Conservation (phyloP, 2,329 filamentous ascomycete genomes). For the Alternaria dauci region DNA sequence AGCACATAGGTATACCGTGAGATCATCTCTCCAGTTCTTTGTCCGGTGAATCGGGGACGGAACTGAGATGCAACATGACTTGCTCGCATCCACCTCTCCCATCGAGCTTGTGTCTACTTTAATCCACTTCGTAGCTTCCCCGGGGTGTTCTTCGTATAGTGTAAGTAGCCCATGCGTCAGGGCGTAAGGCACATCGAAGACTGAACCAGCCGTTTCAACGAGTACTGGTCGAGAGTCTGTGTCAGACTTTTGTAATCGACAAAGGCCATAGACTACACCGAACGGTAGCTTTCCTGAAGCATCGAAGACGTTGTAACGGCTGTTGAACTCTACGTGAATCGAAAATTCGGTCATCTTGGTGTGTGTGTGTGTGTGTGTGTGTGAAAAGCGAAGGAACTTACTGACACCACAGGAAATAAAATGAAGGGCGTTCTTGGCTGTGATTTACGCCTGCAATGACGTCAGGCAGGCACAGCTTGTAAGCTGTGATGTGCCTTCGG, state of each 20-base stretch:
- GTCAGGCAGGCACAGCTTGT: not conserved
- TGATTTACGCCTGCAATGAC: not conserved
- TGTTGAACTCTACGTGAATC: not conserved
- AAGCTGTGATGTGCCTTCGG: not conserved
- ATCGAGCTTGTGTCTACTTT: not conserved
- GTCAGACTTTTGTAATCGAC: not conserved
- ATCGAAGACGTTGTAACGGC: slow-evolving; percentile 5
- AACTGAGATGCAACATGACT: not conserved
- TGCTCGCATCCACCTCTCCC: not conserved
- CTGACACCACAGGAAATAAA: not conserved
- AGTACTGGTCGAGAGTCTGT: slow-evolving; percentile 3
- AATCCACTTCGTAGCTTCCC: slow-evolving; percentile 1
- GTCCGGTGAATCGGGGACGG: not conserved
- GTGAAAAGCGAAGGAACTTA: not conserved
- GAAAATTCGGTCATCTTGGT: not conserved
- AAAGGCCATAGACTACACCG: slow-evolving; percentile 4
- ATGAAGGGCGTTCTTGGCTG: too few species aligned
- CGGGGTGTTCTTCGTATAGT: not conserved
- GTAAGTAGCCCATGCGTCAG: slow-evolving; percentile 2
- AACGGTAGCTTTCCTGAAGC: not conserved
- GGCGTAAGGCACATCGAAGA: slow-evolving; percentile 10
- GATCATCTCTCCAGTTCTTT: not conserved
- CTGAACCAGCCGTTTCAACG: not conserved
- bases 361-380: not conserved
- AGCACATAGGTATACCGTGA: not conserved